Percentiles rank a stretch among this genome's conserved stretches.
These are phyloP conservation scores for Leavenworthia alabamica DNA, from an alignment of 345 rosid species.

Conservation along the genomic window DNA sequence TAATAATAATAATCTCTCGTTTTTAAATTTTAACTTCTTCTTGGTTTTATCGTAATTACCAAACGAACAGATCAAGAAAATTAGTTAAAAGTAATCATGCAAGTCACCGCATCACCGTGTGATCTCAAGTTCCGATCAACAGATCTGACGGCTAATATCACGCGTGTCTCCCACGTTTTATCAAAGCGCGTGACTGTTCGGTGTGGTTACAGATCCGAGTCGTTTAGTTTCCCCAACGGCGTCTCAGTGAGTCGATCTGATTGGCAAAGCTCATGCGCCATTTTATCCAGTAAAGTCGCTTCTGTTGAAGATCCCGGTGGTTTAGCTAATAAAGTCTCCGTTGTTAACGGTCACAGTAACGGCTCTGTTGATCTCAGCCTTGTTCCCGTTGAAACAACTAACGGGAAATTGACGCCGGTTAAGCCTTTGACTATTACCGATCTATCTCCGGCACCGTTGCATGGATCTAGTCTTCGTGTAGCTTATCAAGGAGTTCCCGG, in stretches of 20 bases:
- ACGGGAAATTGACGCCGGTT: slow-evolving; percentile 9
- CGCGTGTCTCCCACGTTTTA: neutral
- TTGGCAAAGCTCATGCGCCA: slow-evolving; percentile 86
- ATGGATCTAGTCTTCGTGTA: slow-evolving; percentile 77
- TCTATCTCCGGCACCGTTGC: slow-evolving; percentile 81
- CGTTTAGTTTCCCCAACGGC: slow-evolving; percentile 42
- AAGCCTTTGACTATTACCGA: slow-evolving; percentile 67
- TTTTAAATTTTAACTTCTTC: slow-evolving; percentile 24
- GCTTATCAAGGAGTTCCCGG: slow-evolving; percentile 98
- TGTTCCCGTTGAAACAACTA: slow-evolving; percentile 37
- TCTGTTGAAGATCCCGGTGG: slow-evolving; percentile 36
- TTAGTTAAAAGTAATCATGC: too few relatives aligned
- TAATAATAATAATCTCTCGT: neutral
- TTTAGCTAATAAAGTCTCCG: slow-evolving; percentile 41
- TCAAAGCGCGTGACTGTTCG: slow-evolving; percentile 23
- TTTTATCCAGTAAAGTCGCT: slow-evolving; percentile 56
- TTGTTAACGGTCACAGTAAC: slow-evolving; percentile 49
- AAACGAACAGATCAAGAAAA: too few relatives aligned
- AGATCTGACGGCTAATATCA: neutral
- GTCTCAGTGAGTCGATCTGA: slow-evolving; percentile 46
- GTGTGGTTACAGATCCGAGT: slow-evolving; percentile 43
- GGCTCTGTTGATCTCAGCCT: slow-evolving; percentile 49
- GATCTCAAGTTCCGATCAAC: slow-evolving; percentile 24
- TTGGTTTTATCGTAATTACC: slow-evolving; percentile 13
- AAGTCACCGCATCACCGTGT: slow-evolving; percentile 17